Conservation (phyloP, 1,284 basidiomycete species). For the Cutaneotrichosporon arboriforme region DNA sequence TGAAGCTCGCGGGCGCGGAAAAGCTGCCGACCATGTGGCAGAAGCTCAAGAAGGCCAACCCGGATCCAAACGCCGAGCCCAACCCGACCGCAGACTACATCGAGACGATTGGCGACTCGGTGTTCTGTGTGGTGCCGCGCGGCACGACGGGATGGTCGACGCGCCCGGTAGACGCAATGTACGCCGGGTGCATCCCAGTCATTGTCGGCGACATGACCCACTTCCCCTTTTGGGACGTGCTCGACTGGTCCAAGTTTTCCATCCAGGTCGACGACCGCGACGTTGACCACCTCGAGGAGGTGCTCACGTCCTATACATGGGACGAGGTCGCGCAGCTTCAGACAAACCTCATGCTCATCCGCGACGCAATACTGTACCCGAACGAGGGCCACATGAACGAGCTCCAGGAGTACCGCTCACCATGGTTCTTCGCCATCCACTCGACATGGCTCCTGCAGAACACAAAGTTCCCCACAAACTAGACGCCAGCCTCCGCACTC, state of each 20-base stretch:
- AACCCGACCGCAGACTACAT: conserved; percentile 26
- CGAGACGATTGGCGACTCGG: conserved; percentile 37
- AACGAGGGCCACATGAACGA: conserved; percentile 22
- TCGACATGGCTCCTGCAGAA: conserved; percentile 25
- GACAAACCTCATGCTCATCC: conserved; percentile 43
- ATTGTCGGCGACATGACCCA: conserved; percentile 39
- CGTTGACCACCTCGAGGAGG: conserved; percentile 36
- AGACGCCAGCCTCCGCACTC: too few species aligned
- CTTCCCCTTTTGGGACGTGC: conserved; percentile 43
- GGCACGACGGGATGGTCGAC: conserved; percentile 42
- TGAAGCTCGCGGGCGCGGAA: conserved; percentile 10
- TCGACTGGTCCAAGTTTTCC: conserved; percentile 45
- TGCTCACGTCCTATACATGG: conserved; percentile 34
- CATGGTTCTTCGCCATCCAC: conserved; percentile 40
- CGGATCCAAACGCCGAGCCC: background rate
- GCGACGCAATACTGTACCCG: conserved; percentile 46
- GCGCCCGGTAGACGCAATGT: conserved; percentile 42
- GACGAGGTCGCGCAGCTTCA: conserved; percentile 35
- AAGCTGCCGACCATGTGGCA: conserved; percentile 20
- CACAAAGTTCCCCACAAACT: conserved; percentile 1
- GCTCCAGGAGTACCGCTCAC: conserved; percentile 21
- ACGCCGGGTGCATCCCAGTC: conserved; percentile 48
- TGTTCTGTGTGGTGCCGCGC: conserved; percentile 44
- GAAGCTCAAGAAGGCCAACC: background rate
- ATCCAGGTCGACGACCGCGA: conserved; percentile 37